Evolutionary conservation across 2,329 filamentous ascomycete species (phyloP).

Genomic region (Teratosphaeria epicoccoides): DNA sequence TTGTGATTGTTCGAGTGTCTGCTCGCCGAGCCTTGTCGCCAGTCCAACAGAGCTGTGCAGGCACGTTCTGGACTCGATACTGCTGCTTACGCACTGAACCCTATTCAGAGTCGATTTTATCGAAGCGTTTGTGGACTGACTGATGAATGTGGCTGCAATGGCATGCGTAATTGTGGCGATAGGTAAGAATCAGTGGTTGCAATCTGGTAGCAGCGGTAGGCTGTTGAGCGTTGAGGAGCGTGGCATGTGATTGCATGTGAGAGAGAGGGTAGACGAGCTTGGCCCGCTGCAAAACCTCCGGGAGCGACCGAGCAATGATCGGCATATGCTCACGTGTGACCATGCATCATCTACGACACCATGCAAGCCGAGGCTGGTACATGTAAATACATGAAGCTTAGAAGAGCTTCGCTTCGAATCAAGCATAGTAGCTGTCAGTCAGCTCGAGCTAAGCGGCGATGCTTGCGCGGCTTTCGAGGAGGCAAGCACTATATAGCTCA

Average conservation of each 20-base stretch:
- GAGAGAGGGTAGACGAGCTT: background rate
- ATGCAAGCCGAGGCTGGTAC: background rate
- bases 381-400: background rate
- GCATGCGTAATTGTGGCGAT: background rate
- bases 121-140: background rate
- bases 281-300: background rate
- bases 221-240: background rate
- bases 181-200: background rate
- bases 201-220: background rate
- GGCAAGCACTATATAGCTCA: too few relatives aligned
- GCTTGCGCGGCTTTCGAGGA: too few relatives aligned
- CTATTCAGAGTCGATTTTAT: background rate
- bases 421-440: too few relatives aligned
- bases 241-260: background rate
- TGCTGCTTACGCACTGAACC: background rate
- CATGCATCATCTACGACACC: too few relatives aligned
- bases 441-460: too few relatives aligned
- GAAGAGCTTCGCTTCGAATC: too few relatives aligned
- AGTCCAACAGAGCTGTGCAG: background rate
- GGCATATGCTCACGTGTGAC: background rate
- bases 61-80: background rate
- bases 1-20: background rate
- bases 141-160: background rate
- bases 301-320: background rate
- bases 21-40: background rate